Evolutionary conservation across 2,329 filamentous ascomycete species (phyloP), one percentile per base, ranked within the genome.

Genomic region (Scedosporium aurantiacum): DNA sequence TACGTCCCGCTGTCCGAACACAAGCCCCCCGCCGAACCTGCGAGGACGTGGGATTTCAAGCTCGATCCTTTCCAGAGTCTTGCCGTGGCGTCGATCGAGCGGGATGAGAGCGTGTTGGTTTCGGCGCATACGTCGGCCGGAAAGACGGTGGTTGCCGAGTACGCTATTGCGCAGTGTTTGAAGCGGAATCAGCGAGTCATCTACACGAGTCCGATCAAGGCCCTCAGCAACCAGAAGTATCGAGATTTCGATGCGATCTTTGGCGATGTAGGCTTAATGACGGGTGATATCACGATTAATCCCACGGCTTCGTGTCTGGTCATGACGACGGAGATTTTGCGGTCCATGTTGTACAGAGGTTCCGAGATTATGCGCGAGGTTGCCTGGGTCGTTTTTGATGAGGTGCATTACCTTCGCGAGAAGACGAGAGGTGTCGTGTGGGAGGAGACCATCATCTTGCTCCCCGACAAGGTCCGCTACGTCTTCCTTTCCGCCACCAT

Each of bases 331-430:
- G 94, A 99, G 78, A 99, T 99, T 91, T 75, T 99, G 71, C 88
- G 94, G 57, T 97, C 93, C 18, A 99, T 99, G 94, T 73, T 99
- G 75, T 99, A 99, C 74, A 85, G 94, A 67, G 94, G 94, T 63
- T 97, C 94, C 0, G 94, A 99, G 77, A 97, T 99, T 66, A 99
- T 99, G 93, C 91, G 94, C 67, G 94, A 99, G 77, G 95, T 99
- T 1, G 92, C 89, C 14, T 99, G 94, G 94, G 95, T 99, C 1
- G 80, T 99, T 2, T 99, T 99, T 68, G 94, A 99, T 74, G 94
- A 99, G 74, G 96, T 99, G 64, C 94, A 99, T 75, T 99, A 99
- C 75, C 88, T 99, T 85, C 86, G 94, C 70, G 94, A 99, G 75
- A 95, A 95, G 75, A 83, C 85, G 58, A 84, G 94, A 75, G 94